Evolutionary conservation across 352 stramenopile genomes (phyloP).

Genomic region (Globisporangium middletonii): DNA sequence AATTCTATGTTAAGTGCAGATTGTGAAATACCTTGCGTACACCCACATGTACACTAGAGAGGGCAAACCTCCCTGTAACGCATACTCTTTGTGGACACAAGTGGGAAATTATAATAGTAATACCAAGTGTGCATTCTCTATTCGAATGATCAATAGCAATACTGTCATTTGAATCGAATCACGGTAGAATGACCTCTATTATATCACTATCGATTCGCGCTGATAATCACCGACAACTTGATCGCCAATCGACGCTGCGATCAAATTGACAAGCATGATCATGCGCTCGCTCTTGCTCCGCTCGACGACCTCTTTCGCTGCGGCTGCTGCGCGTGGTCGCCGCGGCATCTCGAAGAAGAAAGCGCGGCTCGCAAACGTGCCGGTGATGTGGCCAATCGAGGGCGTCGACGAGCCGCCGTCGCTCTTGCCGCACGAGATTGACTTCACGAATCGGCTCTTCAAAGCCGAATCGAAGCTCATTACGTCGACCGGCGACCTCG

Average conservation of each 20-base stretch:
- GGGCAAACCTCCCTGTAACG: too few relatives aligned
- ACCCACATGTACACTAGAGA: too few relatives aligned
- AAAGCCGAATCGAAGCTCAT: slow-evolving; percentile 54
- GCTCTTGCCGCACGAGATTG: slow-evolving; percentile 59
- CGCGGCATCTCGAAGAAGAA: slow-evolving; percentile 51
- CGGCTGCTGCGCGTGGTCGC: neutral
- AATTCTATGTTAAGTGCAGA: too few relatives aligned
- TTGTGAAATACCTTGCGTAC: too few relatives aligned
- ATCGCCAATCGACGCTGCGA: neutral
- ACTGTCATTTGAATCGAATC: too few relatives aligned
- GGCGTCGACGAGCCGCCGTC: slow-evolving; percentile 43
- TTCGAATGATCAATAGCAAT: too few relatives aligned
- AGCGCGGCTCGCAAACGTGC: slow-evolving; percentile 32
- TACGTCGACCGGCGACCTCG: slow-evolving; percentile 44
- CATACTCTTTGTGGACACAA: too few relatives aligned
- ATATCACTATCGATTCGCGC: neutral
- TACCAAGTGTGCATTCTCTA: too few relatives aligned
- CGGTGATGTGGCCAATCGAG: slow-evolving; percentile 50
- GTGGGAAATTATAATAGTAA: too few relatives aligned
- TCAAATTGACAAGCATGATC: neutral
- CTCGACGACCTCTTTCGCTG: neutral
- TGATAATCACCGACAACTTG: neutral
- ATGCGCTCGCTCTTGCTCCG: neutral
- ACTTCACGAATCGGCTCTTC: slow-evolving; percentile 55
- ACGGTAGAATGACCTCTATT: too few relatives aligned